A percentile compares a stretch with the other conserved stretches of the same genome.
These are phyloP conservation scores for Penicillium sp. DNA, from an alignment of 2,329 filamentous ascomycete genomes.

Conservation along the genomic window DNA sequence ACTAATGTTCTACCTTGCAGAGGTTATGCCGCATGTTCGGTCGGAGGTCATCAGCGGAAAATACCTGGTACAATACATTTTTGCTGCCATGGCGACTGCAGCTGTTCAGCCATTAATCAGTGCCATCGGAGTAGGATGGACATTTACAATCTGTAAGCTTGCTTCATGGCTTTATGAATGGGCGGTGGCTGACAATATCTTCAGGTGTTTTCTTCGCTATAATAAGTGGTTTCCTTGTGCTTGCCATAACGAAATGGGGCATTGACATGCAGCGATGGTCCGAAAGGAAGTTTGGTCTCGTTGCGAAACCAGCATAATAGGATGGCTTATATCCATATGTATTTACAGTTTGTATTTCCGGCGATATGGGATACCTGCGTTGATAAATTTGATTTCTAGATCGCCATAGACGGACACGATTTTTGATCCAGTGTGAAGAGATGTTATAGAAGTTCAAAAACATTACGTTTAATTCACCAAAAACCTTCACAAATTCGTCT, in stretches of 20 bases:
- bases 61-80: slow-evolving; percentile 74
- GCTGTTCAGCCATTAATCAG: slow-evolving; percentile 70
- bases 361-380: slow-evolving; percentile 1
- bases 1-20: slow-evolving; percentile 13
- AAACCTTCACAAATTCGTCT: too few relatives aligned
- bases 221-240: slow-evolving; percentile 29
- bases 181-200: slow-evolving; percentile 4
- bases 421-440: background rate
- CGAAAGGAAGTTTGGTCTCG: slow-evolving; percentile 26
- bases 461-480: background rate
- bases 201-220: slow-evolving; percentile 32
- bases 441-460: background rate
- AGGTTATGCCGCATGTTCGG: slow-evolving; percentile 49
- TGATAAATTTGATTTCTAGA: slow-evolving; percentile 2
- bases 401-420: background rate
- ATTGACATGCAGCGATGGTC: slow-evolving; percentile 37
- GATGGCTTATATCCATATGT: background rate
- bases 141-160: slow-evolving; percentile 64
- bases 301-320: slow-evolving; percentile 15
- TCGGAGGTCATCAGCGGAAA: slow-evolving; percentile 77
- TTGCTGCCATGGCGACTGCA: slow-evolving; percentile 68
- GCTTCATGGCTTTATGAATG: slow-evolving; percentile 25
- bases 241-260: slow-evolving; percentile 32
- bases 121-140: slow-evolving; percentile 75
- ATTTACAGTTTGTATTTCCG: slow-evolving; percentile 1